Conservation (phyloP, 1,284 basidiomycete genomes). For the Ustilago nuda region DNA sequence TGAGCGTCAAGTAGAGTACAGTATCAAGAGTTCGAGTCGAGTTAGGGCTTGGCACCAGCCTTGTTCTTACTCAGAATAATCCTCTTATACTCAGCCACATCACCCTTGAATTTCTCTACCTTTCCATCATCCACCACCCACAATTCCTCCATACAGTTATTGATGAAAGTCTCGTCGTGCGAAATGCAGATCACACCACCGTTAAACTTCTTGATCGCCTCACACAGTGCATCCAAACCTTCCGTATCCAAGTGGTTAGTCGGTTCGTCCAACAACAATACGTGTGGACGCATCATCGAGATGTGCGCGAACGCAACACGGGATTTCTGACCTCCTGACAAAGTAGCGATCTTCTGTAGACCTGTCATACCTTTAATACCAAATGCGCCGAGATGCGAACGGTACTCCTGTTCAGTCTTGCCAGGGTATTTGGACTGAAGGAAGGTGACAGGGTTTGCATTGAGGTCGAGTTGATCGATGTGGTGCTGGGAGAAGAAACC, state of each 20-base stretch:
- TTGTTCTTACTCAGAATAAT: conserved; percentile 67
- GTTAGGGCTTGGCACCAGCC: conserved; percentile 13
- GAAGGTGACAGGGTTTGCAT: conserved; percentile 90
- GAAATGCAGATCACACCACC: conserved; percentile 77
- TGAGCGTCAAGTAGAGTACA: not conserved
- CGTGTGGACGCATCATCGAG: conserved; percentile 88
- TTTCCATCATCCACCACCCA: conserved; percentile 85
- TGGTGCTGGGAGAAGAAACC: conserved; percentile 81
- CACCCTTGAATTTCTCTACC: conserved; percentile 86
- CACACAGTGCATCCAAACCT: conserved; percentile 94
- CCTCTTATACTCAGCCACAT: conserved; percentile 92
- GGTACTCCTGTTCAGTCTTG: conserved; percentile 95
- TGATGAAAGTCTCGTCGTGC: conserved; percentile 66
- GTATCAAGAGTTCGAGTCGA: not conserved
- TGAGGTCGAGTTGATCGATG: conserved; percentile 88
- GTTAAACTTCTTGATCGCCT: conserved; percentile 87
- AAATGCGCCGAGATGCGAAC: conserved; percentile 94
- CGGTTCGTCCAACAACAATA: conserved; percentile 97
- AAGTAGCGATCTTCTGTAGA: conserved; percentile 77
- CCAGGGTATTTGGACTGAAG: conserved; percentile 91
- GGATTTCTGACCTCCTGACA: conserved; percentile 91
- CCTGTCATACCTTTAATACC: conserved; percentile 98
- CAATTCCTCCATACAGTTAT: conserved; percentile 61
- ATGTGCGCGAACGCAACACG: conserved; percentile 95
- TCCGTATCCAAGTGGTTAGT: conserved; percentile 93